Evolutionary conservation across 257 asterid species (phyloP), one percentile per base, ranked within the genome.

Genomic region (Coffea eugenioides): DNA sequence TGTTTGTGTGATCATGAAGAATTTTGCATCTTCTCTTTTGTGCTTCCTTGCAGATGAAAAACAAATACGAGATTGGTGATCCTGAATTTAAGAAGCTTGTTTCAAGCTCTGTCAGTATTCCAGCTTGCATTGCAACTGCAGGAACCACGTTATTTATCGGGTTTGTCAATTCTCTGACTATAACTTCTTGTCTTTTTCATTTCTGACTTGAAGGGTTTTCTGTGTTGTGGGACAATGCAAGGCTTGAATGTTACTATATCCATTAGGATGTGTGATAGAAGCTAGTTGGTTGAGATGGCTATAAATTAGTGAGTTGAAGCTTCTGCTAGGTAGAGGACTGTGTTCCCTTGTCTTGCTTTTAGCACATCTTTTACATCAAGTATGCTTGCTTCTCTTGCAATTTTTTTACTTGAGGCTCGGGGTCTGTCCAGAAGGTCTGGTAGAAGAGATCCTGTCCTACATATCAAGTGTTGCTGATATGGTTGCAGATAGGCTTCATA

Each of bases 121-220:
- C 98, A 8, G 91, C 97, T 81, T 88, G 93, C 85, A 85, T 89
- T 81, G 99, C 99, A 65, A 92, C 99, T 78, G 99, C 97, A 78
- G 99, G 99, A 81, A 95, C 99, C 46, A 85, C 92, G 75, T 87
- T 95, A 74, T 79, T 91, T 77, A 79, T 95, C 31, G 98, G 98
- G 98, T 95, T 45, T 80, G 97, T 88, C 51, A 45, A 21, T 56
- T 74, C 62, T 51, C 71, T 54, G 59, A 51, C 49, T 72, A 15
- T 49, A 8, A 46, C 14, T 9, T 65, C 36, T 56, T 34, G 46
- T 74, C 71, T 51, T 65, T 81, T 6, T 31, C 54, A 77, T 25
- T 66, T 73, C 20, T 77, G 27, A 49, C 48, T 69, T 39, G 25
- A 66, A 23, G 3, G 49, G n/a, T 52, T 76, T 71, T 48, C 27